Evolutionary conservation across 495 filamentous ascomycete genomes (phyloP).

Genomic region (Sphaerosporella brunnea): DNA sequence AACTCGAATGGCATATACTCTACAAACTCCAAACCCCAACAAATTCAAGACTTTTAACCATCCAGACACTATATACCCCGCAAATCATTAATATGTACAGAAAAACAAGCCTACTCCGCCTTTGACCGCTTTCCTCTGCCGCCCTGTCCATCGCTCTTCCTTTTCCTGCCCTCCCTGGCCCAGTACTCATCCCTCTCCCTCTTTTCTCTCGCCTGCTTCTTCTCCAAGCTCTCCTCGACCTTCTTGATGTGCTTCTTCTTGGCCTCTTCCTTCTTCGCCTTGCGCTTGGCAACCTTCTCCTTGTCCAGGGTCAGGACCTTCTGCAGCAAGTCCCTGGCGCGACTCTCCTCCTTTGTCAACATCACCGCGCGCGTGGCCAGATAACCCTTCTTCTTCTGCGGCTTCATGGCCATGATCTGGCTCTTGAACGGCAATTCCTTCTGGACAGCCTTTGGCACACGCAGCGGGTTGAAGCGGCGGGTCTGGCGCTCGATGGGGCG

Average conservation of each 20-base stretch:
- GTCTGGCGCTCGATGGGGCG: constrained; percentile 57
- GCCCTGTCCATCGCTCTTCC: constrained; percentile 46
- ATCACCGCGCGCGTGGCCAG: constrained; percentile 88
- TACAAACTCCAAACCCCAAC: too few species aligned
- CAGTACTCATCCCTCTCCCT: constrained; percentile 85
- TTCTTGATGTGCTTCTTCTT: constrained; percentile 59
- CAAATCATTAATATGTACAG: neutral
- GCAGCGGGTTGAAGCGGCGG: constrained; percentile 85
- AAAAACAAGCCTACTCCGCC: neutral
- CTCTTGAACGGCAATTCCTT: constrained; percentile 81
- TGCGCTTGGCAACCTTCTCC: constrained; percentile 68
- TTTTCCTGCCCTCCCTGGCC: constrained; percentile 86
- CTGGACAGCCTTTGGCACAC: constrained; percentile 68
- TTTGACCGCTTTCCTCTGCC: constrained; percentile 36
- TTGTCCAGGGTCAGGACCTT: constrained; percentile 82
- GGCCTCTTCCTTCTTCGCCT: constrained; percentile 69
- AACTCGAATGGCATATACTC: too few species aligned
- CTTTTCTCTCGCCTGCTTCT: constrained; percentile 66
- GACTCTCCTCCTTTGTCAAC: constrained; percentile 58
- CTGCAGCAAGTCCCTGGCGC: constrained; percentile 76
- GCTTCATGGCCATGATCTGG: constrained; percentile 66
- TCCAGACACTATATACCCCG: too few species aligned
- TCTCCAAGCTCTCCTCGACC: constrained; percentile 62
- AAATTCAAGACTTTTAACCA: too few species aligned
- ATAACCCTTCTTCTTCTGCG: constrained; percentile 68